phyloP scores from a whole-genome alignment of 139 green algal species.

The Pedinophyceae sp. region DNA sequence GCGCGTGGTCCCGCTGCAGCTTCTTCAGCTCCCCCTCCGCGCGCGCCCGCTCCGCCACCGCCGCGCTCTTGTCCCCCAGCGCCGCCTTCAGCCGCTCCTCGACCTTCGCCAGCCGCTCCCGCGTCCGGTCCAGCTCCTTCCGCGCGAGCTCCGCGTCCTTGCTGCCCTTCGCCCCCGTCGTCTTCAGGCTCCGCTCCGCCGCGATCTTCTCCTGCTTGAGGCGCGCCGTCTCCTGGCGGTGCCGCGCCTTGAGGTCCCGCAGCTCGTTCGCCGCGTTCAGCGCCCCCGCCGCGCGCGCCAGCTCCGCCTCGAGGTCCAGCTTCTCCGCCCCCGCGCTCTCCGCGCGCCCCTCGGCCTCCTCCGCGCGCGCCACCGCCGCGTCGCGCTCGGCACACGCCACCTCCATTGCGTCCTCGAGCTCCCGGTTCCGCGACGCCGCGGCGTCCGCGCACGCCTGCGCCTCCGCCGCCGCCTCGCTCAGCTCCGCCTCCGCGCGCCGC shows the following conservation, averaged over 20 bases:
- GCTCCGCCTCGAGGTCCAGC: background rate
- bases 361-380: constrained; percentile 12
- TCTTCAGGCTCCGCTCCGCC: background rate
- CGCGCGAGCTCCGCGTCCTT: background rate
- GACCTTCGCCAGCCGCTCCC: background rate
- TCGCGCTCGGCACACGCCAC: constrained; percentile 19
- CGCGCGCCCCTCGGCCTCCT: no score
- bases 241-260: background rate
- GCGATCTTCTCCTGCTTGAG: background rate
- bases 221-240: background rate
- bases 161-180: no score
- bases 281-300: background rate
- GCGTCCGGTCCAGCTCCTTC: background rate
- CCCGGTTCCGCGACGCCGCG: constrained; percentile 33
- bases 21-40: background rate
- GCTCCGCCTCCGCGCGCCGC: constrained; percentile 2
- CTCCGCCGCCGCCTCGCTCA: constrained; percentile 33
- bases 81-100: background rate
- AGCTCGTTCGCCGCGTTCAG: background rate
- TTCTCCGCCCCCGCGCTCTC: background rate
- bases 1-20: background rate
- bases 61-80: background rate
- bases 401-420: constrained; percentile 48
- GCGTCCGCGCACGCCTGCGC: constrained; percentile 40
- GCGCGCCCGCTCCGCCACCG: background rate